Evolutionary conservation across 2,329 filamentous ascomycete species (phyloP), one percentile per base, ranked within the genome.

Genomic region (Diplodia intermedia): DNA sequence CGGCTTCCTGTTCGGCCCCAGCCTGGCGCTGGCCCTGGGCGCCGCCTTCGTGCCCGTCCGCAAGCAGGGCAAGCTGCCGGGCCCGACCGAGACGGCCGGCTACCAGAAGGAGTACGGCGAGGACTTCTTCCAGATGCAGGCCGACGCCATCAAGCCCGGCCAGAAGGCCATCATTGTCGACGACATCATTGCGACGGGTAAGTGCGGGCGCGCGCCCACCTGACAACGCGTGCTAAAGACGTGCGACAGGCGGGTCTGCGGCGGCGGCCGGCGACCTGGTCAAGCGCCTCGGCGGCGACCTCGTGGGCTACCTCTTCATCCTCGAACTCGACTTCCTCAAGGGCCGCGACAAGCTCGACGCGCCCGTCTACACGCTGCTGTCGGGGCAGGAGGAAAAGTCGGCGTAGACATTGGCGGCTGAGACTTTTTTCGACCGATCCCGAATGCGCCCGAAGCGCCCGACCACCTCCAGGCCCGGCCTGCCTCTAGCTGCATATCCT

Each of bases 171-270:
- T 99, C 70, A 87, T 99, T 72, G 93, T 99, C 38, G 95, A 99
- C 80, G 95, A 99, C 79, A 97, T 99, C 77, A 98, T 99, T 83
- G 95, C 95, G 68, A 99, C 95, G 72, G 94, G 94, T 97, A 85
- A 80, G 90, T 82, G 68, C 49, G 60, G 55, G 61, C 50, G 18
- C 20, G 55, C 14, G 23, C 40, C 38, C 20, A 23, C 29, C 38
- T 29, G 14, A 57, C 55, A 52, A 62, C 56, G 56, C 49, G 49
- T 60, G 43, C 65, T 60, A 53, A 60, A 40, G 62, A 70, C 61
- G 31, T 61, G 29, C 31, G 8, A 61, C 71, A 97, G 94, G 94
- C 81, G 95, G 95, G 74, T 97, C 93, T 72, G 95, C 95, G 68
- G 88, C 88, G 71, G 95, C 94, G 69, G 94, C 93, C 23, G 93